Percentiles rank a stretch among this genome's conserved stretches.
These are phyloP conservation scores for Laburnicola sp. DNA, from an alignment of 2,329 filamentous ascomycete genomes.

Conservation along the genomic window DNA sequence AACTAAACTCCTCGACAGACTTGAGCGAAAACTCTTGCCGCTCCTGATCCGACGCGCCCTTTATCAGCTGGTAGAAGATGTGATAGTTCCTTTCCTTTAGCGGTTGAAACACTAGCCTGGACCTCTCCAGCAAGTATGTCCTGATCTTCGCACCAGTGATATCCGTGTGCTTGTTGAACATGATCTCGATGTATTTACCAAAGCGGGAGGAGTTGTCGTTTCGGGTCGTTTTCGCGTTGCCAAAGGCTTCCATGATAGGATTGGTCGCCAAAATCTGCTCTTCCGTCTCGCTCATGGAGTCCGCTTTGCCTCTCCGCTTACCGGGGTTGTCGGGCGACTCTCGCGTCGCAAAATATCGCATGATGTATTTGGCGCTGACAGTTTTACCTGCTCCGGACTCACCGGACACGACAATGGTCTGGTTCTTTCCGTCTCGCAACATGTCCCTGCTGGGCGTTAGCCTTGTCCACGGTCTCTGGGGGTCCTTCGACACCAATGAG, in stretches of 20 bases:
- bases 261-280: slow-evolving; percentile 98
- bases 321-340: slow-evolving; percentile 88
- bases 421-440: slow-evolving; percentile 92
- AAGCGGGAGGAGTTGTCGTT: slow-evolving; percentile 99
- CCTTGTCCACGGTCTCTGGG: background rate
- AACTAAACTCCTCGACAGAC: slow-evolving; percentile 88
- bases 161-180: slow-evolving; percentile 93
- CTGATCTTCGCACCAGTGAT: slow-evolving; percentile 98
- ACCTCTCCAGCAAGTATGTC: slow-evolving; percentile 92
- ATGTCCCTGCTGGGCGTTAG: slow-evolving; percentile 70
- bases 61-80: slow-evolving; percentile 96
- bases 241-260: slow-evolving; percentile 99
- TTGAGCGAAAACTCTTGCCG: slow-evolving; percentile 77
- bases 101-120: slow-evolving; percentile 94
- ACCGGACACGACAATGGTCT: slow-evolving; percentile 98
- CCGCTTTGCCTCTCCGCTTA: slow-evolving; percentile 72
- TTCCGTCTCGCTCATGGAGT: slow-evolving; percentile 95
- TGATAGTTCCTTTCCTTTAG: slow-evolving; percentile 98
- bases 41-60: slow-evolving; percentile 84
- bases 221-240: slow-evolving; percentile 98
- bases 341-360: slow-evolving; percentile 98
- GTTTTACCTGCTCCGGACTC: slow-evolving; percentile 99
- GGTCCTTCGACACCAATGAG: background rate
- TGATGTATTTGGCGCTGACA: slow-evolving; percentile 99
- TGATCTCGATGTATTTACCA: slow-evolving; percentile 99